Conservation (phyloP, 148 eudicot species). For the Nepenthes mirabilis region DNA sequence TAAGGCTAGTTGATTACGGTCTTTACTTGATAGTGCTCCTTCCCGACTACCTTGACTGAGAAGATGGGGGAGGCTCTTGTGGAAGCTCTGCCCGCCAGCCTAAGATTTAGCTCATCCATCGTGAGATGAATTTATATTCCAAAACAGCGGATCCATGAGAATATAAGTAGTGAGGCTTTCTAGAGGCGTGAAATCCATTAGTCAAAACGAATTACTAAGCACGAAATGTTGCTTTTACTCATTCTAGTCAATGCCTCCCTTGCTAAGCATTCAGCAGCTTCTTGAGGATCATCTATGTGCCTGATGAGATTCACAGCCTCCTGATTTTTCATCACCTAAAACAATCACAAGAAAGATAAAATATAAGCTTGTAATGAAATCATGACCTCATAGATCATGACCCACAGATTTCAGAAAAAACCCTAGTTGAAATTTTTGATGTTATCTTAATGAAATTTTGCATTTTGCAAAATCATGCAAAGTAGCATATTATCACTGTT, state of each 20-base stretch:
- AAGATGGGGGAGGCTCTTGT: too few relatives aligned
- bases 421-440: neutral
- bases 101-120: too few relatives aligned
- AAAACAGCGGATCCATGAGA: too few relatives aligned
- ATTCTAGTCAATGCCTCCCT: constrained; percentile 50
- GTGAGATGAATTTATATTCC: too few relatives aligned
- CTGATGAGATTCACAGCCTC: constrained; percentile 76
- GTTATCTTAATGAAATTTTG: neutral
- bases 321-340: constrained; percentile 61
- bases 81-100: too few relatives aligned
- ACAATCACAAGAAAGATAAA: neutral
- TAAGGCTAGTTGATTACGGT: too few relatives aligned
- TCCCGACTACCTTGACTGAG: too few relatives aligned
- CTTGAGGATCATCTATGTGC: constrained; percentile 65
- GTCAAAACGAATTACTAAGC: constrained; percentile 50
- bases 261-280: constrained; percentile 67
- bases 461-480: too few relatives aligned
- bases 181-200: constrained; percentile 3
- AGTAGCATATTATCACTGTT: neutral
- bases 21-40: too few relatives aligned
- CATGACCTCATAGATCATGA: neutral
- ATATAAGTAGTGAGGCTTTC: neutral
- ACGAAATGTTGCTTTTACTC: constrained; percentile 52
- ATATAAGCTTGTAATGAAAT: neutral
- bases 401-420: neutral